These are phyloP conservation scores for Actinomortierella wolfii DNA, from an alignment of 371 early-diverging fungal genomes.

Conservation along the genomic window DNA sequence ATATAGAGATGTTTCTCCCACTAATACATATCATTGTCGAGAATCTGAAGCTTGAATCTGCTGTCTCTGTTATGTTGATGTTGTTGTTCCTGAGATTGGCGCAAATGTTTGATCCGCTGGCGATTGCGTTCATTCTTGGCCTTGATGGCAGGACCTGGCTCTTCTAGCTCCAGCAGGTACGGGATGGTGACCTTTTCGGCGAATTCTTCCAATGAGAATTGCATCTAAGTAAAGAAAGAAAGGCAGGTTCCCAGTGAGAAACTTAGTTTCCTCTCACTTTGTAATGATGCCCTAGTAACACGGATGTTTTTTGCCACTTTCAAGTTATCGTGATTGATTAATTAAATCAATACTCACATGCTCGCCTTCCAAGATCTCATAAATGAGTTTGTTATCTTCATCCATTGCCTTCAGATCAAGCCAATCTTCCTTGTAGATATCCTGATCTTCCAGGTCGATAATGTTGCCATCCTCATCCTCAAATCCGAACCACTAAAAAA, in stretches of 20 bases:
- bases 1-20: too few species aligned
- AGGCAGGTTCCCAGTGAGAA: too few species aligned
- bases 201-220: slow-evolving; percentile 59
- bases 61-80: too few species aligned
- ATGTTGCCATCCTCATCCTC: slow-evolving; percentile 56
- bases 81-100: too few species aligned
- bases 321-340: background rate
- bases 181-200: slow-evolving; percentile 52
- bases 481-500: slow-evolving; percentile 78
- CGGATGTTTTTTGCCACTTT: background rate
- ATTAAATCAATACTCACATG: slow-evolving; percentile 66
- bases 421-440: slow-evolving; percentile 71
- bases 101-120: too few species aligned
- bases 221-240: slow-evolving; percentile 51
- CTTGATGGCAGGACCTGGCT: too few species aligned
- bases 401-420: slow-evolving; percentile 69
- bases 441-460: slow-evolving; percentile 60
- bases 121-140: too few species aligned
- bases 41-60: too few species aligned
- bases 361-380: slow-evolving; percentile 65
- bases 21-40: too few species aligned
- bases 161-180: slow-evolving; percentile 49
- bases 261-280: slow-evolving; percentile 1
- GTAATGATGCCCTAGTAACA: background rate
- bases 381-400: slow-evolving; percentile 58